Percentiles rank a stretch among this genome's conserved stretches.
Evolutionary conservation across 31 red algal genomes (phyloP).

Genomic region (Odonthalia washingtoniensis): DNA sequence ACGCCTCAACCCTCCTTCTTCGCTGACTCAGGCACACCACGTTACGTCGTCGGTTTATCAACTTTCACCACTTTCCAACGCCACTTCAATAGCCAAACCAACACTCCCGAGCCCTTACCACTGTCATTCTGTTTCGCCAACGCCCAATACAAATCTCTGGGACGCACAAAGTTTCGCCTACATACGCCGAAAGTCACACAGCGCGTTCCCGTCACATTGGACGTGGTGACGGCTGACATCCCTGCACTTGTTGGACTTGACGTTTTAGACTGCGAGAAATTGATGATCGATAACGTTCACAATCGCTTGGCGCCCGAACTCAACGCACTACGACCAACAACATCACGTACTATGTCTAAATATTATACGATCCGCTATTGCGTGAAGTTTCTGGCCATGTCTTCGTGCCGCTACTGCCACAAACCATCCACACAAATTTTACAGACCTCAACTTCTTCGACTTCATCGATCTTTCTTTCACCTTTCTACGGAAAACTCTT

Average conservation of each 20-base stretch:
- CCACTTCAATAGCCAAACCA: no score
- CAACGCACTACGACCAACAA: background rate
- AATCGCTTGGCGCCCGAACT: constrained; percentile 37
- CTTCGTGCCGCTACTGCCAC: no score
- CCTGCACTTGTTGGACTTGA: constrained; percentile 44
- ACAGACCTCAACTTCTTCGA: background rate
- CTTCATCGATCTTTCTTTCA: constrained; percentile 24
- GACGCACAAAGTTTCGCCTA: constrained; percentile 6
- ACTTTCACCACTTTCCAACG: no score
- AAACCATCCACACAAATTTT: no score
- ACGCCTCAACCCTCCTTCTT: no score
- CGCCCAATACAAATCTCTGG: constrained; percentile 29
- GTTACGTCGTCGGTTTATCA: no score
- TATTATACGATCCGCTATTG: no score
- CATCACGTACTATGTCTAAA: no score
- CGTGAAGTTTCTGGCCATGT: no score
- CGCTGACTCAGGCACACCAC: no score
- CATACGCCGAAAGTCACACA: constrained; percentile 30
- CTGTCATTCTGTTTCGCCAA: constrained; percentile 37
- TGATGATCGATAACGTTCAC: constrained; percentile 12
- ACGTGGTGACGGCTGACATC: constrained; percentile 35
- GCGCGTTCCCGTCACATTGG: constrained; percentile 21
- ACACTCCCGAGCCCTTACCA: background rate
- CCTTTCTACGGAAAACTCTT: constrained; percentile 44
- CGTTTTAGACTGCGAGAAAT: constrained; percentile 2